These are phyloP conservation scores for Massospora cicadina DNA, from an alignment of 371 early-diverging fungal species.

Conservation along the genomic window DNA sequence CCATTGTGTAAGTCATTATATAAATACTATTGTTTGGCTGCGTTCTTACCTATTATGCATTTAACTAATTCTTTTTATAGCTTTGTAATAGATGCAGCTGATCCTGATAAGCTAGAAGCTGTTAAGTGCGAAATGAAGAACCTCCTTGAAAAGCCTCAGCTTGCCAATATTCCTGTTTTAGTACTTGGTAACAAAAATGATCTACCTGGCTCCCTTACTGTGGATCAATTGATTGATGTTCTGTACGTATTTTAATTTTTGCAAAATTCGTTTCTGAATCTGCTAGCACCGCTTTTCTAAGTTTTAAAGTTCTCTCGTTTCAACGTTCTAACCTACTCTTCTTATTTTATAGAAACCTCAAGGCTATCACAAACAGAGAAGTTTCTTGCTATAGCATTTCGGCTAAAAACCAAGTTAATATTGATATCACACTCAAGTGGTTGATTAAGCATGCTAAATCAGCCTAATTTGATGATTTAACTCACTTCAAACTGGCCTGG, in stretches of 20 bases:
- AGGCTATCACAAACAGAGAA: constrained; percentile 84
- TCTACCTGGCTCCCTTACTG: constrained; percentile 70
- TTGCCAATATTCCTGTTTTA: constrained; percentile 84
- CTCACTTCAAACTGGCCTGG: neutral
- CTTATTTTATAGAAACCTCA: constrained; percentile 39
- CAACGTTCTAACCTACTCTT: constrained; percentile 8
- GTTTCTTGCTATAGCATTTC: constrained; percentile 98
- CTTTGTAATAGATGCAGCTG: constrained; percentile 92
- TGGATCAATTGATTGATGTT: constrained; percentile 80
- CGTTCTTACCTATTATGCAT: constrained; percentile 11
- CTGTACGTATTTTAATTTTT: constrained; percentile 31
- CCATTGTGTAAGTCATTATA: constrained; percentile 73
- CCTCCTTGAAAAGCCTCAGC: constrained; percentile 76
- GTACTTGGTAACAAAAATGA: constrained; percentile 99
- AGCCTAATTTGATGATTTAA: neutral
- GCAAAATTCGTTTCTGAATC: neutral
- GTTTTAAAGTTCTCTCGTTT: neutral
- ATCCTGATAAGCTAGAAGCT: constrained; percentile 77
- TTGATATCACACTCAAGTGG: constrained; percentile 95
- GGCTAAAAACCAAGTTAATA: constrained; percentile 93
- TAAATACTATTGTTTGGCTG: neutral
- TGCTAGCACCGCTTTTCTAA: neutral
- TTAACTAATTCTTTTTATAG: constrained; percentile 22
- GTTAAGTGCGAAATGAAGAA: constrained; percentile 81
- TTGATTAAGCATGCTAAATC: constrained; percentile 43